A percentile compares a stretch with the other conserved stretches of the same genome.
Conservation (phyloP, 495 filamentous ascomycete species). For the Podospora pseudocomata region DNA sequence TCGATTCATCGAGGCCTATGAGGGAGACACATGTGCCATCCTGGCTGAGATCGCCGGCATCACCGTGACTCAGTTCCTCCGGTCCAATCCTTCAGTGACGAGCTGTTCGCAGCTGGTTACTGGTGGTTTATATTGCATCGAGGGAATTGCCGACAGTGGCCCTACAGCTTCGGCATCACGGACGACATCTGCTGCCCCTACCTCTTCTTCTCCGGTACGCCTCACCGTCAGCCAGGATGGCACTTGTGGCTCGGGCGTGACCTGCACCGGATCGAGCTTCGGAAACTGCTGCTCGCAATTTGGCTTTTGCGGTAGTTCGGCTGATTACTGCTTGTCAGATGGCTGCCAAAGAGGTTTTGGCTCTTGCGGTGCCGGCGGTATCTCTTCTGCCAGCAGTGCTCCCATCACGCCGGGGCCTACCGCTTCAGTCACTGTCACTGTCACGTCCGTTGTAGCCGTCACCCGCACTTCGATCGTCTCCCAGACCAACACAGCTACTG, state of each 20-base stretch:
- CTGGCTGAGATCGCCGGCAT: conserved; percentile 25
- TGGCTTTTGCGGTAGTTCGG: conserved; percentile 39
- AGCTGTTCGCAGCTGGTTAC: conserved; percentile 25
- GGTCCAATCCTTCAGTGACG: conserved; percentile 26
- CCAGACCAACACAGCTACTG: conserved; percentile 17
- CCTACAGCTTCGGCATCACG: conserved; percentile 3
- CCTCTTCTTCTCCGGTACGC: neutral
- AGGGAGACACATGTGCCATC: conserved; percentile 30
- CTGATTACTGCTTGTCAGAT: conserved; percentile 34
- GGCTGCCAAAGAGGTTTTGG: conserved; percentile 41
- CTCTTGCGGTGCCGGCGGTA: conserved; percentile 22
- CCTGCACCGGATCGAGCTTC: conserved; percentile 39
- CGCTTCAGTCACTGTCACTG: conserved; percentile 21
- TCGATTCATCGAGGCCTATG: conserved; percentile 21
- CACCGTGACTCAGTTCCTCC: conserved; percentile 29
- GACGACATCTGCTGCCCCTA: conserved; percentile 6
- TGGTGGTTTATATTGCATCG: conserved; percentile 26
- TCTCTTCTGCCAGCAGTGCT: conserved; percentile 8
- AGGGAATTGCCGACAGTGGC: conserved; percentile 13
- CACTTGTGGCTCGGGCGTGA: conserved; percentile 38
- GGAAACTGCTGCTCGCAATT: conserved; percentile 44
- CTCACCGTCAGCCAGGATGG: conserved; percentile 33
- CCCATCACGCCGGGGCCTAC: neutral
- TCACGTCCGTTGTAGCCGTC: conserved; percentile 15
- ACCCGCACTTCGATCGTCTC: conserved; percentile 18